These are phyloP conservation scores for Schizosaccharomyces octosporus DNA, from an alignment of 805 yeast genomes.

Conservation along the genomic window DNA sequence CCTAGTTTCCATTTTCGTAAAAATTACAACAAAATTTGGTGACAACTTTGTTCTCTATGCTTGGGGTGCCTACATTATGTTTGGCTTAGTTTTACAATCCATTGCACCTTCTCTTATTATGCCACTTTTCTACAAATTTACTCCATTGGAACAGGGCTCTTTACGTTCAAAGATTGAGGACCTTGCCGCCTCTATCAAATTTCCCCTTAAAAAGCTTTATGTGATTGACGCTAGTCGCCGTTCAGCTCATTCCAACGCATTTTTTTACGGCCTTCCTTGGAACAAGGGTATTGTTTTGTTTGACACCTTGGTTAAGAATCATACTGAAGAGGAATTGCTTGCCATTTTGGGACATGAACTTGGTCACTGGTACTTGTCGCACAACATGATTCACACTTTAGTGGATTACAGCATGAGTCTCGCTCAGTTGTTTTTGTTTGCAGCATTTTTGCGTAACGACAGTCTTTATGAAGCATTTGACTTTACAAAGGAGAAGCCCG, in stretches of 20 bases:
- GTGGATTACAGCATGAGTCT: constrained; percentile 25
- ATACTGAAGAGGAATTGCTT: constrained; percentile 53
- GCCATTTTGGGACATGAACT: constrained; percentile 85
- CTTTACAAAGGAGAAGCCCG: constrained; percentile 40
- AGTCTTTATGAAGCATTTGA: constrained; percentile 65
- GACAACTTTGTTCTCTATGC: constrained; percentile 60
- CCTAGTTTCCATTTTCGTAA: constrained; percentile 45
- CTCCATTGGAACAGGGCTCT: constrained; percentile 77
- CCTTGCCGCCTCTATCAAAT: constrained; percentile 47
- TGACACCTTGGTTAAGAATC: constrained; percentile 70
- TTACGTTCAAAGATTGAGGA: constrained; percentile 58
- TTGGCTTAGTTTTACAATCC: constrained; percentile 43
- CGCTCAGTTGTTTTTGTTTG: constrained; percentile 22
- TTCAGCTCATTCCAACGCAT: constrained; percentile 90
- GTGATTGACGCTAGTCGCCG: constrained; percentile 95
- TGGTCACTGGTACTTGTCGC: constrained; percentile 91
- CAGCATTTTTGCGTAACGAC: constrained; percentile 54
- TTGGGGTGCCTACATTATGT: constrained; percentile 40
- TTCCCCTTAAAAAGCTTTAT: constrained; percentile 66
- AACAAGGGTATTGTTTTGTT: constrained; percentile 81
- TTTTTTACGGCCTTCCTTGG: constrained; percentile 91
- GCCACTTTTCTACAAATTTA: constrained; percentile 78
- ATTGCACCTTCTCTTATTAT: constrained; percentile 65
- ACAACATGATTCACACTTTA: constrained; percentile 49
- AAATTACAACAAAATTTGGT: constrained; percentile 59